Evolutionary conservation across 306 rosid genomes (phyloP).

Genomic region (Luffa aegyptiaca): DNA sequence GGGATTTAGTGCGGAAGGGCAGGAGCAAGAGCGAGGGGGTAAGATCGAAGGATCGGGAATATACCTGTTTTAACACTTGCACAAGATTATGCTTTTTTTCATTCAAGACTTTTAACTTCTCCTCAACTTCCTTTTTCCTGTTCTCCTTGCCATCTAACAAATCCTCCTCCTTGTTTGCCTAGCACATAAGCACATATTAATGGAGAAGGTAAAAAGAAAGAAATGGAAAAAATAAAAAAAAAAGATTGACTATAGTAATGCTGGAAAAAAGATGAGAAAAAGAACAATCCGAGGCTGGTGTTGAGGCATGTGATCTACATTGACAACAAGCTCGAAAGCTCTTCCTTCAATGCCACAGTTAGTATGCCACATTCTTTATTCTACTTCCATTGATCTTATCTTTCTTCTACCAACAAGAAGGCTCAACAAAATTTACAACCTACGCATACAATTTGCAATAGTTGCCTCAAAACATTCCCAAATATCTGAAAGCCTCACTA

Average conservation of each 20-base stretch:
- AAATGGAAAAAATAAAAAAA: neutral
- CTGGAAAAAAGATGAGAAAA: neutral
- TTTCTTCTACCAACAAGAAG: neutral
- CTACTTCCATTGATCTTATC: neutral
- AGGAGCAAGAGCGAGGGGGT: neutral
- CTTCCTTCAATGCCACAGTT: neutral
- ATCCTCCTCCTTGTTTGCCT: constrained; percentile 36
- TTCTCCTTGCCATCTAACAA: constrained; percentile 32
- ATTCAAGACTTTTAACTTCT: constrained; percentile 61
- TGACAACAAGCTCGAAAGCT: neutral
- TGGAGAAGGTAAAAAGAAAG: neutral
- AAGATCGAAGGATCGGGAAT: neutral
- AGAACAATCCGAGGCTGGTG: neutral
- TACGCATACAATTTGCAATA: neutral
- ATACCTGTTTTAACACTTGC: constrained; percentile 82
- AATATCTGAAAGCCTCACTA: neutral
- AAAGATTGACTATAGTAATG: neutral
- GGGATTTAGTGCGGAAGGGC: neutral
- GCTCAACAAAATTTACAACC: neutral
- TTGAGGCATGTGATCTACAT: neutral
- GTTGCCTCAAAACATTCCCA: neutral
- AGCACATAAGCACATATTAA: neutral
- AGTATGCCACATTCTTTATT: neutral
- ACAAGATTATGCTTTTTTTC: constrained; percentile 75
- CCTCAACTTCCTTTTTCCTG: constrained; percentile 72